Base-by-base conservation (phyloP, 352 stramenopile species). In the Phytophthora pisi region DNA sequence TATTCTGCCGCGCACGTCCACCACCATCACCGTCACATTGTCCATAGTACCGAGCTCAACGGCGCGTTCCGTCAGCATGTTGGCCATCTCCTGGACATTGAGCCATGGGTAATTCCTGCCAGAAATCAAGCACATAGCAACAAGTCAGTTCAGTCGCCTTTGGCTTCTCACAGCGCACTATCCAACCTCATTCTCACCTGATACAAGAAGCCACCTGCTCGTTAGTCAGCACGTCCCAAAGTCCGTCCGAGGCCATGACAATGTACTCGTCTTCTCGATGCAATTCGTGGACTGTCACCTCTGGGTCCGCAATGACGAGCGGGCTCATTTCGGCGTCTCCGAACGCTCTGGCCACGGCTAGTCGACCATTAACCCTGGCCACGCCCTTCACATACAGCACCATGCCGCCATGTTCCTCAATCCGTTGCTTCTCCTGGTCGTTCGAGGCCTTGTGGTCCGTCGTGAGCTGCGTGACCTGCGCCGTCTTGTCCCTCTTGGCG, bases 361-460 rank as follows among this genome's bases (percentile, higher is more conserved):
- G 61, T 0, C 70, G 77, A 1, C 86, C 86, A 58, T 93, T 93
- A 6, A 95, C 86, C 5, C 86, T 81, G 5, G 84, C 70, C 10
- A 94, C 76, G 23, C 86, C 86, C 52, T 89, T 87, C 24, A 94
- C 77, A 50, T 90, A 92, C 8, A 94, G 73, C 49, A 94, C 75
- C 57, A 94, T 76, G 2, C 86, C 86, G 5, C 86, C 86, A 13
- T 82, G 73, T 11, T 81, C 78, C 66, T 95, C 86, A 23, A 95
- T 83, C 10, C 86, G 78, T 49, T 82, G 51, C 56, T 87, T 91
- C 66, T 95, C 86, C 8, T 65, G 63, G 13, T 80, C 75, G 16
- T 88, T 90, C 5, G 79, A 82, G 1, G 84, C 84, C 54, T 95
- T 95, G 60, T 95, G 86, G 64, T 95, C 86, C 2, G 76, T 92